Evolutionary conservation across 345 rosid genomes (phyloP), one percentile per base, ranked within the genome.

Genomic region (Clausena lansium): DNA sequence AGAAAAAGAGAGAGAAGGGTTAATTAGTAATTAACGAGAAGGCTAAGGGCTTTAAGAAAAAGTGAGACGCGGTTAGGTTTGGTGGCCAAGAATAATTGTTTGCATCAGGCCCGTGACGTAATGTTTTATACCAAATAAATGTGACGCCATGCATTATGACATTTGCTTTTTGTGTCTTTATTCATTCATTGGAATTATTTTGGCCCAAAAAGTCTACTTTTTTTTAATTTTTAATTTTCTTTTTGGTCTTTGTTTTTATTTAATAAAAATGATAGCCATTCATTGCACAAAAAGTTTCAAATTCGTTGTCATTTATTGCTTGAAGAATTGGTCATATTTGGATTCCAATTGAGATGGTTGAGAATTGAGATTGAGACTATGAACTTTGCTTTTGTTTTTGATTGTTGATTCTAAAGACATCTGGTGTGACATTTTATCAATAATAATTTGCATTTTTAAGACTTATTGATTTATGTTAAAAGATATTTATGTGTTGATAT

Each of bases 41-140:
- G 54, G 70, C 0, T 20, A 67, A 73, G 41, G 36, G 38, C n/a
- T 52, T 9, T 32, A 61, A 35, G 13, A 73, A 47, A n/a, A 14
- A 2, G 69, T 36, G 10, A 4, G 13, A 6, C 14, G 28, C 15
- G 1, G 38, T 45, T 15, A 24, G 38, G 77, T 45, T n/a, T 13
- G 60, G 78, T 60, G 32, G 36, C 17, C 1, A 11, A 27, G 59
- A 80, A 63, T 70, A 35, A 80, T 80, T 27, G 15, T 25, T 38
- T 38, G 58, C 76, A 69, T 75, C 79, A 80, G n/a, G 79, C 52
- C 55, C 52, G 64, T n/a, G 70, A 55, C 82, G 67, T 70, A 60
- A 76, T 63, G 68, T 30, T 25, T 27, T 27, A 76, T 33, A 76
- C 73, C 70, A 38, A 77, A 28, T 22, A 55, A 32, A 58, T 57